Evolutionary conservation across 371 early-diverging fungal genomes (phyloP).

Genomic region (Rhizomucor pusillus): DNA sequence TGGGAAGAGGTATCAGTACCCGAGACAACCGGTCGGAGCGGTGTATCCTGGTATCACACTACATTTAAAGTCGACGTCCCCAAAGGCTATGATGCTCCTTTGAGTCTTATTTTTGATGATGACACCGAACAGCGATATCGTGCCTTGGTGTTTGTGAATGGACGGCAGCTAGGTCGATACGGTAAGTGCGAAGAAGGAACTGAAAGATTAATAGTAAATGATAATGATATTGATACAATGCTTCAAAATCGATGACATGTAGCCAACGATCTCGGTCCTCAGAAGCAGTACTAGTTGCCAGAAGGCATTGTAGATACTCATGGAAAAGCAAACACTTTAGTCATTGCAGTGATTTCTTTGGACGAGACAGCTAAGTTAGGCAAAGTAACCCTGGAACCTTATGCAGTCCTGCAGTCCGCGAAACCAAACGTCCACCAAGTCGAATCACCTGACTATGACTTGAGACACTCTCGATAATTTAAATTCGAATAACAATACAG

Average conservation of each 20-base stretch:
- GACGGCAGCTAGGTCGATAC: slow-evolving; percentile 26
- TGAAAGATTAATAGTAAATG: neutral
- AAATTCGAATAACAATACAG: too few species aligned
- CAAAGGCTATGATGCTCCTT: slow-evolving; percentile 14
- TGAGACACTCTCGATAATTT: too few species aligned
- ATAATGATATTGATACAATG: too few species aligned
- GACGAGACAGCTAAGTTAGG: slow-evolving; percentile 15
- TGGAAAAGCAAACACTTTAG: slow-evolving; percentile 17
- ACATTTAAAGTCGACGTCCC: slow-evolving; percentile 15
- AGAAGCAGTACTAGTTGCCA: slow-evolving; percentile 16
- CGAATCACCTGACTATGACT: slow-evolving; percentile 14
- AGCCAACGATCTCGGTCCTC: slow-evolving; percentile 25
- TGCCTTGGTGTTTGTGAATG: slow-evolving; percentile 20
- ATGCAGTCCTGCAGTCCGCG: slow-evolving; percentile 9
- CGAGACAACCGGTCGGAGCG: slow-evolving; percentile 7
- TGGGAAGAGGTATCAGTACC: slow-evolving; percentile 13
- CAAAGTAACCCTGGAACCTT: slow-evolving; percentile 11
- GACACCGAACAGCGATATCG: slow-evolving; percentile 12
- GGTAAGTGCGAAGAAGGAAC: slow-evolving; percentile 1
- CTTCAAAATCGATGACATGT: too few species aligned
- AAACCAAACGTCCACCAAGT: slow-evolving; percentile 9
- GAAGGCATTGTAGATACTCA: slow-evolving; percentile 21
- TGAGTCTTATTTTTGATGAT: slow-evolving; percentile 12
- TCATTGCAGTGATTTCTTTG: slow-evolving; percentile 16
- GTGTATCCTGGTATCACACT: slow-evolving; percentile 19